A percentile compares a stretch with the other conserved stretches of the same genome.
These are phyloP conservation scores for Rhodotorula sp. DNA, from an alignment of 1,284 basidiomycete species.

Conservation along the genomic window DNA sequence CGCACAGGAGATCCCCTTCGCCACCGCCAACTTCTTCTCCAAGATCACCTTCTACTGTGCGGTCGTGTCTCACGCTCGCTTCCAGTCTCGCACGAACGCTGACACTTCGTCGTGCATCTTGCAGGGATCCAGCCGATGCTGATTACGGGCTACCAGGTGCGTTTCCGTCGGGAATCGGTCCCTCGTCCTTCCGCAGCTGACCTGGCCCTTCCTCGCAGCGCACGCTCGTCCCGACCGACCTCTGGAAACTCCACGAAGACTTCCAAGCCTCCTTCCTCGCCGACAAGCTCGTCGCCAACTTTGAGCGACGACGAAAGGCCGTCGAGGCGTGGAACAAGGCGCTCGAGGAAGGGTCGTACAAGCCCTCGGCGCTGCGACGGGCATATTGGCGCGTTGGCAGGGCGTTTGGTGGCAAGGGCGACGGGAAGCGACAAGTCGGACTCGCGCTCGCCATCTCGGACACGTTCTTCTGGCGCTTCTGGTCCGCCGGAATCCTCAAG, in stretches of 20 bases:
- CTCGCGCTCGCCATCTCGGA: constrained; percentile 30
- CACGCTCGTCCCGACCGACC: constrained; percentile 26
- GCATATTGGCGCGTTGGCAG: constrained; percentile 33
- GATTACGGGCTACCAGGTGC: constrained; percentile 53
- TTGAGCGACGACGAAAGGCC: constrained; percentile 41
- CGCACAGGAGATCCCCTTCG: constrained; percentile 57
- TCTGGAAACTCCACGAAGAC: constrained; percentile 55
- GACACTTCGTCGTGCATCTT: too few species aligned
- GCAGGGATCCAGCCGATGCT: constrained; percentile 34
- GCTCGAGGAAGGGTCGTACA: constrained; percentile 43
- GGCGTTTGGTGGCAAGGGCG: constrained; percentile 36
- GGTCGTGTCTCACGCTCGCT: background rate
- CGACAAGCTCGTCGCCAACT: constrained; percentile 45
- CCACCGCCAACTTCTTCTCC: constrained; percentile 56
- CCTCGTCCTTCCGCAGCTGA: background rate
- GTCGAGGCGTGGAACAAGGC: constrained; percentile 48
- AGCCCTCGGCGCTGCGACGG: constrained; percentile 29
- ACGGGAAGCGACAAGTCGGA: constrained; percentile 33
- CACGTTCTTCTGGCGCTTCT: constrained; percentile 71
- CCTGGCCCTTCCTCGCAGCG: constrained; percentile 44
- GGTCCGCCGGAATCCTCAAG: constrained; percentile 74
- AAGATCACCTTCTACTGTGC: constrained; percentile 50
- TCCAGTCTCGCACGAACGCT: too few species aligned
- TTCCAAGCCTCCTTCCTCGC: constrained; percentile 58
- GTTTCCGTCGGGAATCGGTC: background rate